Percentiles rank a stretch among this genome's conserved stretches.
Conservation (phyloP, 441 rosid genomes). For the Gossypium schwendimanii region DNA sequence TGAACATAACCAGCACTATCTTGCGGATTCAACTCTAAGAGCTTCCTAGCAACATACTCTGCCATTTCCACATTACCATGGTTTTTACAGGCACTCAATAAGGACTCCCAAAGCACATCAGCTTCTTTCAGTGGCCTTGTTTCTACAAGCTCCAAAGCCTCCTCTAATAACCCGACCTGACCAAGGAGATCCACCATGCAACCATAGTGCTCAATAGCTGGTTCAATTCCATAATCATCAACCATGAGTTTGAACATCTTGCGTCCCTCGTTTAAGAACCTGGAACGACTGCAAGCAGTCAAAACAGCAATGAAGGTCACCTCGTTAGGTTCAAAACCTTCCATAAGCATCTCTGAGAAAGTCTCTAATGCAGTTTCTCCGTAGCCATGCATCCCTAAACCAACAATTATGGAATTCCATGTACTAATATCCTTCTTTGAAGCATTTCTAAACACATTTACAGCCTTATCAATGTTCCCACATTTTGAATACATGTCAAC, state of each 20-base stretch:
- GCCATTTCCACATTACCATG: slow-evolving; percentile 35
- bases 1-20: slow-evolving; percentile 32
- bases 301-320: slow-evolving; percentile 31
- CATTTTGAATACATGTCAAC: slow-evolving; percentile 46
- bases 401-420: slow-evolving; percentile 37
- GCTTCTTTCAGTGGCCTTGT: slow-evolving; percentile 25
- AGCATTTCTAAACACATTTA: slow-evolving; percentile 28
- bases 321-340: slow-evolving; percentile 36
- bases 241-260: slow-evolving; percentile 31
- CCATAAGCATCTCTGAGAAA: slow-evolving; percentile 37
- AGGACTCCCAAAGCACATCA: slow-evolving; percentile 26
- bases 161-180: slow-evolving; percentile 32
- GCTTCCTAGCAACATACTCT: slow-evolving; percentile 23
- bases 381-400: slow-evolving; percentile 34
- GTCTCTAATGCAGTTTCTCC: slow-evolving; percentile 34
- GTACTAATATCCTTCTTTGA: slow-evolving; percentile 30
- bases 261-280: slow-evolving; percentile 36
- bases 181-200: slow-evolving; percentile 52
- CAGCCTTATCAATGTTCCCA: slow-evolving; percentile 39
- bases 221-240: slow-evolving; percentile 31
- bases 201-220: slow-evolving; percentile 40
- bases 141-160: slow-evolving; percentile 36
- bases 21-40: slow-evolving; percentile 26
- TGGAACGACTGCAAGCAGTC: slow-evolving; percentile 40
- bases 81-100: slow-evolving; percentile 33